Base-by-base conservation (phyloP, 2,329 filamentous ascomycete species). In the Paraphaeosphaeria sporulosa region DNA sequence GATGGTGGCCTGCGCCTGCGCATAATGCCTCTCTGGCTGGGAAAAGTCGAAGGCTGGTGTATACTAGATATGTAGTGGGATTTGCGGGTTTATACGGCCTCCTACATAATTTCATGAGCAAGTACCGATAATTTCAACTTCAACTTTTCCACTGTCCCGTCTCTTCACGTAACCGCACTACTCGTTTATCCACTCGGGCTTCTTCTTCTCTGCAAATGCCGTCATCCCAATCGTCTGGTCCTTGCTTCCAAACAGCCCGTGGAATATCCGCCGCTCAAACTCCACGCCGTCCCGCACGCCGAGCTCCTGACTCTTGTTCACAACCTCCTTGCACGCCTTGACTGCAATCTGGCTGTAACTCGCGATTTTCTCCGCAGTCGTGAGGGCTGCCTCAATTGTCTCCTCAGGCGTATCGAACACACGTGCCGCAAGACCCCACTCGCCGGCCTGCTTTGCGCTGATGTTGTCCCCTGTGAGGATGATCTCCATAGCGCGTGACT, bases 211-310 rank as follows among this genome's bases (percentile, higher is more conserved):
- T 1, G 92, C 91, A 84, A 99, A 99, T 13, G 95, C 95, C 77
- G 89, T 89, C 95, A 98, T 89, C 13, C 86, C 94, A 78, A 97
- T 92, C 85, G 98, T 99, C 82, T 99, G 95, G 79, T 99, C 95
- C 81, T 92, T 87, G 76, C 91, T 96, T 23, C 94, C 95, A 82
- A 99, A 99, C 72, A 97, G 75, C 27, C 89, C 86, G 80, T 99
- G 95, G 84, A 99, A 99, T 36, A 98, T 85, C 55, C 94, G 87
- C 75, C 95, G 86, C 86, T 99, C 95, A 80, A 89, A 98, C 81
- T 99, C 95, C 1, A 99, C 91, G 15, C 95, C 95, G 73, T 98
- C 95, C 69, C 91, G 84, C 61, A 99, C 82, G 3, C 90, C 85
- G 68, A 97, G 80, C 71, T 99, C 95, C 84, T 98, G 94, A 79